These are phyloP conservation scores for Linnemannia hyalina DNA, from an alignment of 192 early-diverging fungal genomes.

Conservation along the genomic window DNA sequence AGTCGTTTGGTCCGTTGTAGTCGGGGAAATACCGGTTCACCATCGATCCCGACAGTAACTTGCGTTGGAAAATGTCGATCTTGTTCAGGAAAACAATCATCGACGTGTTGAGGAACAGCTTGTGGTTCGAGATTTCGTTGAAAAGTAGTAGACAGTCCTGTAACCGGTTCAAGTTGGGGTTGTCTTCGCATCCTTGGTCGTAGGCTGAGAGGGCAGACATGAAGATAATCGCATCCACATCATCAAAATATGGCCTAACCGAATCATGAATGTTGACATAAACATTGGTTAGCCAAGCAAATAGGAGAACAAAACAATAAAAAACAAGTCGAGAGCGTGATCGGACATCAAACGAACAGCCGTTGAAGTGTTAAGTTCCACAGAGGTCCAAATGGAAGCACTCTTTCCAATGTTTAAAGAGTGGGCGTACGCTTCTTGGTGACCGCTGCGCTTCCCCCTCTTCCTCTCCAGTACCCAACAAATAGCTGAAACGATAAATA, in stretches of 20 bases:
- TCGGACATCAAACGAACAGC: not conserved
- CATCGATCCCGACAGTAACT: conserved; percentile 55
- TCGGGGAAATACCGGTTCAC: conserved; percentile 69
- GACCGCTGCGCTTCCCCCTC: not conserved
- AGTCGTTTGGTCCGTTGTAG: conserved; percentile 67
- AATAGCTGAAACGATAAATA: not conserved
- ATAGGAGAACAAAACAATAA: not conserved
- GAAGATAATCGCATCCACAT: conserved; percentile 77
- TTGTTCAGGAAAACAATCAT: conserved; percentile 78
- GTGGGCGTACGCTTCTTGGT: not conserved
- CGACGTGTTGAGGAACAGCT: conserved; percentile 61
- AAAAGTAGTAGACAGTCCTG: conserved; percentile 59
- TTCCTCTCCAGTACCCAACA: not conserved
- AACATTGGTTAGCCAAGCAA: not conserved
- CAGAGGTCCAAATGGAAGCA: not conserved
- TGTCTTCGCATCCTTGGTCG: conserved; percentile 75
- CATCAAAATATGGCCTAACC: conserved; percentile 75
- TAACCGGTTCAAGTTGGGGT: conserved; percentile 70
- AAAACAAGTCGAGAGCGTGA: not conserved
- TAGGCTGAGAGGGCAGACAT: conserved; percentile 74
- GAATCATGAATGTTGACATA: not conserved
- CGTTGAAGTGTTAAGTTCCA: not conserved
- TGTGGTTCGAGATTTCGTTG: conserved; percentile 61
- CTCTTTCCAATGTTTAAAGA: not conserved
- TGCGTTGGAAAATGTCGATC: conserved; percentile 73